phyloP scores from a whole-genome alignment of 2,329 filamentous ascomycete genomes.

The Aspergillus aculeatinus region DNA sequence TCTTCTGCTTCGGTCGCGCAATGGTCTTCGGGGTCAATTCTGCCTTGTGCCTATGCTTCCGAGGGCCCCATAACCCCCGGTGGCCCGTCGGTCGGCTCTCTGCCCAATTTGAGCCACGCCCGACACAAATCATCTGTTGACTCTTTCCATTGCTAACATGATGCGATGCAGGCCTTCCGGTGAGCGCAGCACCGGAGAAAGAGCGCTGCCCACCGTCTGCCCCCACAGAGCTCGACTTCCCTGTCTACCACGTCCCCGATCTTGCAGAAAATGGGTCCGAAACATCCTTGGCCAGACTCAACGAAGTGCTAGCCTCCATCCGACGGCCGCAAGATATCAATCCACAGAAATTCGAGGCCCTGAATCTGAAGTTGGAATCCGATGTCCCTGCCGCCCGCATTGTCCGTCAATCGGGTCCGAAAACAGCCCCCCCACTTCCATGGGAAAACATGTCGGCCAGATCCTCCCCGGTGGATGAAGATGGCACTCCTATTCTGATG shows the following conservation, averaged over 20 bases:
- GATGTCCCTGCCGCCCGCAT: conserved; percentile 39
- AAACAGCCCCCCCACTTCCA: conserved; percentile 39
- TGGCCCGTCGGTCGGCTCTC: background rate
- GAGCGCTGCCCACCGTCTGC: conserved; percentile 50
- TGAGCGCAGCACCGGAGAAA: conserved; percentile 36
- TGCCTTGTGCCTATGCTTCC: background rate
- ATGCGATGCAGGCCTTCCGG: conserved; percentile 28
- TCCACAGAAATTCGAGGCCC: conserved; percentile 36
- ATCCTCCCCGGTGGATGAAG: conserved; percentile 16
- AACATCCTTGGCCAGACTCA: conserved; percentile 38
- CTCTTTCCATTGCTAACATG: conserved; percentile 16
- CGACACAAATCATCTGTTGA: background rate
- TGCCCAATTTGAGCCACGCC: background rate
- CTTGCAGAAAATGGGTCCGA: conserved; percentile 34
- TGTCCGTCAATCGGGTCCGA: conserved; percentile 35
- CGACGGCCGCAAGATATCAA: conserved; percentile 44
- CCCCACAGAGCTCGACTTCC: conserved; percentile 55
- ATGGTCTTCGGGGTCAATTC: background rate
- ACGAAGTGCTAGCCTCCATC: conserved; percentile 46
- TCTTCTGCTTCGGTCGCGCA: background rate
- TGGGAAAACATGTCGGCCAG: conserved; percentile 30
- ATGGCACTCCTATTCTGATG: conserved; percentile 36
- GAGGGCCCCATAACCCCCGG: background rate
- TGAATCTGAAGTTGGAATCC: conserved; percentile 43
- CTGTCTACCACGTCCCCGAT: conserved; percentile 44